A percentile compares a stretch with the other conserved stretches of the same genome.
phyloP scores from a whole-genome alignment of 495 filamentous ascomycete species.

The Xylaria bambusicola region DNA sequence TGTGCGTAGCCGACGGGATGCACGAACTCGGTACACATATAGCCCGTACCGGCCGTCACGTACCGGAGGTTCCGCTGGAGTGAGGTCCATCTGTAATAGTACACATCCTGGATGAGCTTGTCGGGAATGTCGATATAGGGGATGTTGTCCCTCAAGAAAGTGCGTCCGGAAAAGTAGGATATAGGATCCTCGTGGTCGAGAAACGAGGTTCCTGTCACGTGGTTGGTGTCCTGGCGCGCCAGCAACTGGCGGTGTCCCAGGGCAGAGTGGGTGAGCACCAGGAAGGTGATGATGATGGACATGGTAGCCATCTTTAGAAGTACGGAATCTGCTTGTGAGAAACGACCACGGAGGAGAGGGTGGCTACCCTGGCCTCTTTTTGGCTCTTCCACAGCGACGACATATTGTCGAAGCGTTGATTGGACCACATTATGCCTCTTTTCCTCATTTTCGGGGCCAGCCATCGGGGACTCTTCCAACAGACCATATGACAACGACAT shows the following conservation, averaged over 20 bases:
- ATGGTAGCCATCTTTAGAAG: slow-evolving; percentile 12
- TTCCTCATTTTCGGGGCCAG: background rate
- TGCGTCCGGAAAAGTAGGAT: slow-evolving; percentile 34
- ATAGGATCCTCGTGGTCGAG: slow-evolving; percentile 35
- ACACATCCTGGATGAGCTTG: slow-evolving; percentile 44
- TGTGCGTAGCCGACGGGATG: slow-evolving; percentile 42
- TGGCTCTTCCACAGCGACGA: background rate
- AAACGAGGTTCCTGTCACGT: slow-evolving; percentile 28
- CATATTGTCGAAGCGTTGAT: background rate
- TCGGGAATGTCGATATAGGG: slow-evolving; percentile 54
- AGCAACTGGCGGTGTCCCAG: background rate
- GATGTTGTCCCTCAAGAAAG: slow-evolving; percentile 43
- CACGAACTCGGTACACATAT: slow-evolving; percentile 47
- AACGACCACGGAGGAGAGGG: background rate
- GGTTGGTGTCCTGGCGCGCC: background rate
- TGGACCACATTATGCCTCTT: background rate
- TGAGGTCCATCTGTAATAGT: slow-evolving; percentile 49
- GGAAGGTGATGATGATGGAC: slow-evolving; percentile 5
- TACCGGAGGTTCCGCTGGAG: slow-evolving; percentile 46
- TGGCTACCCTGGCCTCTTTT: background rate
- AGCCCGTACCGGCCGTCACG: slow-evolving; percentile 42
- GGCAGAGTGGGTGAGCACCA: slow-evolving; percentile 17
- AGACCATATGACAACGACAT: slow-evolving; percentile 6
- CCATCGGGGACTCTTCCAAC: background rate
- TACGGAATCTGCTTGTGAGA: no score